A percentile compares a stretch with the other conserved stretches of the same genome.
phyloP scores from a whole-genome alignment of 805 yeast genomes.

The Jamesozyma hellenica region DNA sequence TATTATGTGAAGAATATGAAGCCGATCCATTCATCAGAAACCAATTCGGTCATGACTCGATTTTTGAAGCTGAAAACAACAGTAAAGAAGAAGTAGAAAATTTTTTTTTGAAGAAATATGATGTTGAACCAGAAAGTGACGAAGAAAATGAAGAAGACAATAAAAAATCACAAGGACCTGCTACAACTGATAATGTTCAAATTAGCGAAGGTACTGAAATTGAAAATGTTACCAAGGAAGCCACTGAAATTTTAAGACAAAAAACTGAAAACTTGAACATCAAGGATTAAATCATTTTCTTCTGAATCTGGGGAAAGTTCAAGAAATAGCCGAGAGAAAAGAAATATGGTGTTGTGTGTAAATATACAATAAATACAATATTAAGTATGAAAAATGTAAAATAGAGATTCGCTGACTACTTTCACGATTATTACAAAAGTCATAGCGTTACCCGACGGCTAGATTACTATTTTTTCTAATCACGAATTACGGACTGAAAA shows the following conservation, averaged over 20 bases:
- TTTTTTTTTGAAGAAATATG: constrained; percentile 63
- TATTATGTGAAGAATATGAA: constrained; percentile 59
- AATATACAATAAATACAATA: not conserved
- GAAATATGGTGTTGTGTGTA: too few species aligned
- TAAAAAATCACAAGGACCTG: constrained; percentile 32
- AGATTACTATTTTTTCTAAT: not conserved
- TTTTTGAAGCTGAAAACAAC: constrained; percentile 81
- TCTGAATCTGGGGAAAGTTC: not conserved
- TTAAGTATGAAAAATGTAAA: not conserved
- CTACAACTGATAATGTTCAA: constrained; percentile 26
- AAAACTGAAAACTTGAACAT: constrained; percentile 21
- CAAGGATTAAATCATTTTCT: not conserved
- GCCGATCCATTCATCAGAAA: constrained; percentile 81
- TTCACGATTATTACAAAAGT: not conserved
- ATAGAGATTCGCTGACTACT: not conserved
- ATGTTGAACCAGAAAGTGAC: constrained; percentile 54
- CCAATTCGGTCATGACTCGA: constrained; percentile 65
- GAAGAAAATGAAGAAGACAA: constrained; percentile 35
- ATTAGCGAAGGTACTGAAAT: constrained; percentile 44
- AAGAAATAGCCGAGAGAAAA: too few species aligned
- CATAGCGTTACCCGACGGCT: not conserved
- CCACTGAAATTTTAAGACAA: constrained; percentile 31
- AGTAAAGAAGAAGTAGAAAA: constrained; percentile 68
- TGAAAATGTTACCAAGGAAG: constrained; percentile 40
- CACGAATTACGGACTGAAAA: not conserved